phyloP scores from a whole-genome alignment of 345 rosid species.

The Erucastrum elatum region DNA sequence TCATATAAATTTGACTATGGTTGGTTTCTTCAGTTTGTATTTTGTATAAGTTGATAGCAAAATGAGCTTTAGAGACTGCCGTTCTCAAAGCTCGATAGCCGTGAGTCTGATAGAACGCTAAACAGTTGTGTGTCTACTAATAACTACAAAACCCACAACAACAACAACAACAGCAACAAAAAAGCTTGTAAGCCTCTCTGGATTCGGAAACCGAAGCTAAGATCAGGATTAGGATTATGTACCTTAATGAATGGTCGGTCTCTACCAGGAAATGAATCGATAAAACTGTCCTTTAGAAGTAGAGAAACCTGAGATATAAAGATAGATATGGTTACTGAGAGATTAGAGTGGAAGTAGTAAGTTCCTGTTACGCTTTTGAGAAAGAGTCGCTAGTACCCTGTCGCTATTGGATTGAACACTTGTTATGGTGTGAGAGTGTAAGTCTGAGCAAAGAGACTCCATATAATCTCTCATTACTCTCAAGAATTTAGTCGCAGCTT shows the following conservation, averaged over 20 bases:
- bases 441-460: constrained; percentile 83
- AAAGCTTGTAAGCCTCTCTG: constrained; percentile 10
- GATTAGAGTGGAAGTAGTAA: not conserved
- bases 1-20: constrained; percentile 18
- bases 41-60: constrained; percentile 27
- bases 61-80: constrained; percentile 41
- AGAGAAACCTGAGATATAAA: constrained; percentile 69
- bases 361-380: not conserved
- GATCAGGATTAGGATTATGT: not conserved
- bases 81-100: constrained; percentile 71
- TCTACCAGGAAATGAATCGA: constrained; percentile 80
- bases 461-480: constrained; percentile 66
- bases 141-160: constrained; percentile 50
- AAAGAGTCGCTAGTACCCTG: constrained; percentile 52
- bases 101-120: constrained; percentile 65
- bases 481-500: constrained; percentile 69
- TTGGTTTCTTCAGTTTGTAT: constrained; percentile 29
- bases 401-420: constrained; percentile 90
- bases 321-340: not conserved
- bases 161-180: not conserved
- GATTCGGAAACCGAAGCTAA: not conserved
- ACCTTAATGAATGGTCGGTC: constrained; percentile 88
- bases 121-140: constrained; percentile 86
- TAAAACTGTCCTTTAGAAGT: constrained; percentile 89
- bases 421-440: constrained; percentile 86